Evolutionary conservation across 352 stramenopile genomes (phyloP).

Genomic region (Pythium aristosporum): DNA sequence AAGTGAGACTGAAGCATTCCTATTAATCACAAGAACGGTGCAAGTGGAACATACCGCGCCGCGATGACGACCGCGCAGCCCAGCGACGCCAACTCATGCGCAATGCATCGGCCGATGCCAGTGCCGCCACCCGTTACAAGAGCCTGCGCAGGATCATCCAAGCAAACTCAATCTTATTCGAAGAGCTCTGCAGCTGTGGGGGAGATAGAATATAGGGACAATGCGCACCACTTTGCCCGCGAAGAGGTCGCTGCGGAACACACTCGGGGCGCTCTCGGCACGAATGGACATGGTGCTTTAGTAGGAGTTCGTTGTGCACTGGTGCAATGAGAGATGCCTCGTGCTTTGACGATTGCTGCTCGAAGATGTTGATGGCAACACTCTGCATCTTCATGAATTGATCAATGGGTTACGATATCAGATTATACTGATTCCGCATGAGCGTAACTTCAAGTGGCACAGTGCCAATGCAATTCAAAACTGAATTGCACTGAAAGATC

Average conservation of each 20-base stretch:
- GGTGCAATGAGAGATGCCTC: background rate
- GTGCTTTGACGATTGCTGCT: background rate
- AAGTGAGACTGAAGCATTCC: background rate
- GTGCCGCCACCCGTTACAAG: conserved; percentile 87
- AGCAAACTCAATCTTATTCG: background rate
- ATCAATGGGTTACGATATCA: conserved; percentile 3
- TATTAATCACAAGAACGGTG: background rate
- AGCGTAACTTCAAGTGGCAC: conserved; percentile 27
- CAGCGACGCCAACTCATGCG: conserved; percentile 72
- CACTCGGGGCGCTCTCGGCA: conserved; percentile 43
- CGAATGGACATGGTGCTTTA: conserved; percentile 44
- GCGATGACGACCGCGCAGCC: conserved; percentile 84
- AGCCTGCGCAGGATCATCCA: conserved; percentile 32
- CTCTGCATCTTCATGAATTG: background rate
- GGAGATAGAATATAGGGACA: too few relatives aligned
- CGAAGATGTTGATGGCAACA: conserved; percentile 30
- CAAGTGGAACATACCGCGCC: conserved; percentile 40
- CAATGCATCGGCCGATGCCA: conserved; percentile 83
- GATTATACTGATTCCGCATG: conserved; percentile 1
- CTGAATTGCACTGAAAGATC: conserved; percentile 19
- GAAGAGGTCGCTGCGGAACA: conserved; percentile 69
- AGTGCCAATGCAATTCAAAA: conserved; percentile 25
- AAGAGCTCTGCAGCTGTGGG: background rate
- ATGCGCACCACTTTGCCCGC: conserved; percentile 71
- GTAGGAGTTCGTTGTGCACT: background rate